phyloP scores from a whole-genome alignment of 176 grass and related monocot species.

The Saccharum spontaneum region DNA sequence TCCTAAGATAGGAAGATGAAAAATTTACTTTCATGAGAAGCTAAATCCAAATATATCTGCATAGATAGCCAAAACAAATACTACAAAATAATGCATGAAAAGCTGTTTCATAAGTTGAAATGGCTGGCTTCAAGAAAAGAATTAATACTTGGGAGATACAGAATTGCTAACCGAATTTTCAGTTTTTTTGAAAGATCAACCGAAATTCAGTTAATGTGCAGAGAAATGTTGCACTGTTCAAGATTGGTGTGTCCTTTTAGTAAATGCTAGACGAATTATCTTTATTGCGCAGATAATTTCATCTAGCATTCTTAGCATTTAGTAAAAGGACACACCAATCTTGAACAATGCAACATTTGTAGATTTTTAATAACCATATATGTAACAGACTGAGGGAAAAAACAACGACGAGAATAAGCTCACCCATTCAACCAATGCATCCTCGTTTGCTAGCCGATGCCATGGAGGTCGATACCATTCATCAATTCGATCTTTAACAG shows the following conservation, averaged over 20 bases:
- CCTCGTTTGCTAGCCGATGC: neutral
- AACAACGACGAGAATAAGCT: neutral
- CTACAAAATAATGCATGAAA: neutral
- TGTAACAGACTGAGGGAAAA: neutral
- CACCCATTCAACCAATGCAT: neutral
- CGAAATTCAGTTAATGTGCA: neutral
- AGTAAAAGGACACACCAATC: neutral
- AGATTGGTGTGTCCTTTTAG: too few relatives aligned
- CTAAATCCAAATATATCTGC: neutral
- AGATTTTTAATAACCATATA: neutral
- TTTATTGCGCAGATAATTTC: neutral
- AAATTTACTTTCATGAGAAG: neutral
- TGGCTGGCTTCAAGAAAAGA: neutral
- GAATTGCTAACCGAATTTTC: neutral
- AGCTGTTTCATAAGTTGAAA: neutral
- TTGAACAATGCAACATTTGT: conserved; percentile 1
- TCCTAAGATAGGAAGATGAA: neutral
- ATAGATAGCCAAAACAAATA: neutral
- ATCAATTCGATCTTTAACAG: conserved; percentile 20
- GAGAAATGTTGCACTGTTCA: neutral
- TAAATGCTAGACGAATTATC: too few relatives aligned
- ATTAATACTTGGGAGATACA: neutral
- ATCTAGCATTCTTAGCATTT: neutral
- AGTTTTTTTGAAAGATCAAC: neutral
- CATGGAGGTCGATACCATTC: conserved; percentile 36